Base-by-base conservation (phyloP, 306 rosid species). In the Gynostemma pentaphyllum region DNA sequence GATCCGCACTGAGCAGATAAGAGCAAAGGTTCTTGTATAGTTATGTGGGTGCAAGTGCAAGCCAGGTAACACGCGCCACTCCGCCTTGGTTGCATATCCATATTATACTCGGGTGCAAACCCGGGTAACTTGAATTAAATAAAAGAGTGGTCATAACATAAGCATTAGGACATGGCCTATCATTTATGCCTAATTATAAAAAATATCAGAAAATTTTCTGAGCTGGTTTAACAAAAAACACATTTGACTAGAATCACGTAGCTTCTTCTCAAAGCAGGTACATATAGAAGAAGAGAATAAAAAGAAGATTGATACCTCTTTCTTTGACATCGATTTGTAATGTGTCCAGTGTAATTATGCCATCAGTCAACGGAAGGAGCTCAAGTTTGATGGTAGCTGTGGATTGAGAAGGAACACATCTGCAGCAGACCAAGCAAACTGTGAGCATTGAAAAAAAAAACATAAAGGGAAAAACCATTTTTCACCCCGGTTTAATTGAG, bases 321-420 rank as follows among this genome's bases (percentile, higher is more conserved):
- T 82, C 97, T 80, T 84, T 79, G 75, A 88, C 95, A 69, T 82
- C 80, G 76, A 94, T 82, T 68, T 88, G 97, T 61, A 94, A 64
- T 5, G 97, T 76, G 75, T 94, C 95, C 16, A 94, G 81, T 0
- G 85, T 82, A 76, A 94, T 87, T 76, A 88, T 81, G 73, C 95
- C 99, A 75, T 82, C 85, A 8, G 96, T 94, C 76, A 94, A 69
- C 24, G 99, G 99, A 72, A 94, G 99, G 50, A 94, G 81, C 81
- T 84, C 95, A 67, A 94, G 87, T 82, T 86, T 88, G 82, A 89
- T 64, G 63, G 99, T 84, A 65, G 87, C 81, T 18, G 75, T 76
- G 61, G 99, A 94, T 62, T 76, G 90, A 42, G 97, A 67, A 52
- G 97, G 97, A 72, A 85, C 80, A 55, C 84, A 78, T 74, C 99